Conservation (phyloP, 768 basidiomycete genomes). For the Russula sp. region DNA sequence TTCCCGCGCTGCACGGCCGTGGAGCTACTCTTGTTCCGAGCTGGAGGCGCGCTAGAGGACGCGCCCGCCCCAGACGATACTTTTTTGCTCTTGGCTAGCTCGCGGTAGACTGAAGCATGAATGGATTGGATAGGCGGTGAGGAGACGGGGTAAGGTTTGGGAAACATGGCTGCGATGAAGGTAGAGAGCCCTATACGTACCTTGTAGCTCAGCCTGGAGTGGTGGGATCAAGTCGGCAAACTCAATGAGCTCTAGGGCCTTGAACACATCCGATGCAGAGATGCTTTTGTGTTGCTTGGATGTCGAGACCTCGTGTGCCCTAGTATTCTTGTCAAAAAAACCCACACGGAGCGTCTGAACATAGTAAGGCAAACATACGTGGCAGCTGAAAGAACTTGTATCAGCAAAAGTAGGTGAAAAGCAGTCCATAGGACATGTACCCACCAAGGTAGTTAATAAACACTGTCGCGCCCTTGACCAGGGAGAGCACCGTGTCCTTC, state of each 20-base stretch:
- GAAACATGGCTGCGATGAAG: background rate
- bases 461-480: slow-evolving; percentile 87
- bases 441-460: slow-evolving; percentile 92
- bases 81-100: slow-evolving; percentile 60
- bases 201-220: slow-evolving; percentile 60
- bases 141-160: background rate
- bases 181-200: slow-evolving; percentile 40
- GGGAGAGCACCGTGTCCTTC: slow-evolving; percentile 82
- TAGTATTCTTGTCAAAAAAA: slow-evolving; percentile 35
- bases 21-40: slow-evolving; percentile 11
- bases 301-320: slow-evolving; percentile 85
- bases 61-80: slow-evolving; percentile 32
- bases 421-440: slow-evolving; percentile 33
- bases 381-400: slow-evolving; percentile 12
- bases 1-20: slow-evolving; percentile 19
- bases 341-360: background rate
- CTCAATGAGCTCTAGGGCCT: slow-evolving; percentile 76
- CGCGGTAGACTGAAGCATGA: slow-evolving; percentile 55
- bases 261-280: slow-evolving; percentile 85
- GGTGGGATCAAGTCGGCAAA: slow-evolving; percentile 66
- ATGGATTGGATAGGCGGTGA: background rate
- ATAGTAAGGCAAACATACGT: slow-evolving; percentile 36
- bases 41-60: slow-evolving; percentile 33
- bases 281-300: slow-evolving; percentile 85
- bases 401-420: background rate